Percentiles rank a stretch among this genome's conserved stretches.
phyloP scores from a whole-genome alignment of 164 flowering plant genomes.

The Tetrastigma voinierianum region DNA sequence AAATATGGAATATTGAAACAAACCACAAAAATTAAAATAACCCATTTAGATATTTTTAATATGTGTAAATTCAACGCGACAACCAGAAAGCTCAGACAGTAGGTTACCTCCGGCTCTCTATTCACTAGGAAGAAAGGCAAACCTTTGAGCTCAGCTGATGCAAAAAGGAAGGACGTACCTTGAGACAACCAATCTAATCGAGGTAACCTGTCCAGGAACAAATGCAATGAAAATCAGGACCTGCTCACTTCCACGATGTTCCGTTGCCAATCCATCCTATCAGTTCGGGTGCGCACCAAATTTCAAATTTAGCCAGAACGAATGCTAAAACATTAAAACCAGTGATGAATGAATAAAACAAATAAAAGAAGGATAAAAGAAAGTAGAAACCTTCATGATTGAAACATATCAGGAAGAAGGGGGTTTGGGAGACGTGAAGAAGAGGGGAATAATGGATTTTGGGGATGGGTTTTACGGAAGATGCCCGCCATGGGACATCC shows the following conservation, averaged over 20 bases:
- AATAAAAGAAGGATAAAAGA: constrained; percentile 1
- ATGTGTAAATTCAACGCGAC: too few relatives aligned
- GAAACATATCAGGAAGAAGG: constrained; percentile 61
- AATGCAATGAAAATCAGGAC: constrained; percentile 89
- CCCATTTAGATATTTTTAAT: too few relatives aligned
- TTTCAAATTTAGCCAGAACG: not conserved
- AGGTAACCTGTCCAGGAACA: constrained; percentile 71
- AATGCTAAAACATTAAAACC: not conserved
- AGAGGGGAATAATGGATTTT: constrained; percentile 76
- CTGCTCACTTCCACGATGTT: constrained; percentile 72
- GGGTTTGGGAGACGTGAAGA: constrained; percentile 53
- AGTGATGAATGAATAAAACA: not conserved
- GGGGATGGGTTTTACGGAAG: constrained; percentile 59
- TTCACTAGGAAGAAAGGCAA: not conserved
- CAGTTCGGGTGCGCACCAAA: constrained; percentile 68
- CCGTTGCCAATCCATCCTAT: constrained; percentile 66
- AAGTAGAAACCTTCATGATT: constrained; percentile 60
- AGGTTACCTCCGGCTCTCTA: too few relatives aligned
- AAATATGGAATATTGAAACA: too few relatives aligned
- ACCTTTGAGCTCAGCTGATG: too few relatives aligned
- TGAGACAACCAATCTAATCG: constrained; percentile 64
- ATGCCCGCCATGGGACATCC: constrained; percentile 86
- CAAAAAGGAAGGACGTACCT: constrained; percentile 38
- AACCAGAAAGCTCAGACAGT: too few relatives aligned
- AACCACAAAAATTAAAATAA: too few relatives aligned